Evolutionary conservation across 495 filamentous ascomycete genomes (phyloP), one percentile per base, ranked within the genome.

Genomic region (Xylaria nigripes): DNA sequence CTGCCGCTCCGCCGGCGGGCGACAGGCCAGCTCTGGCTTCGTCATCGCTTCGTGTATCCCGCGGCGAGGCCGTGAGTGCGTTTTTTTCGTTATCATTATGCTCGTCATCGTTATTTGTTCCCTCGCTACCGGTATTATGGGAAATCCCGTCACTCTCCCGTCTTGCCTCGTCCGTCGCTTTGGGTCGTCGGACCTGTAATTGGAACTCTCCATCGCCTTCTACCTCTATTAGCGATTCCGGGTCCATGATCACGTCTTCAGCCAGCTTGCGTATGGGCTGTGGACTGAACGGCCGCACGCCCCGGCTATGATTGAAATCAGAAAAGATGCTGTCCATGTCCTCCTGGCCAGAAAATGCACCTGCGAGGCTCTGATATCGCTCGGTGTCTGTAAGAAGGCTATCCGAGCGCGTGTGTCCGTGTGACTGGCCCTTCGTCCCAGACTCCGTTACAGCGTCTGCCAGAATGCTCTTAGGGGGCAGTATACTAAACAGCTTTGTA

Each of bases 381-480:
- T 69, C 68, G 24, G 44, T 56, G 54, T 62, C 72, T n/a, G 71
- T 64, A 4, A 75, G 55, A 51, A 79, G 53, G 44, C 74, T 77
- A 51, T 81, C 77, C 1, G 65, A 63, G 18, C 71, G 71, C 10
- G 57, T 55, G 25, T 74, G 69, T 8, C 50, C 52, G 2, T 48
- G 54, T 9, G 46, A 44, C 25, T 45, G 54, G n/a, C 66, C 38
- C n/a, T 64, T 64, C 3, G 32, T 21, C n/a, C 51, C 57, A 3
- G 53, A 54, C 38, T 69, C 70, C 12, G 62, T 58, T 3, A 63
- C 65, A 23, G 70, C 45, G 55, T 75, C 74, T 34, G 76, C 71
- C 1, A 82, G 68, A 50, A 82, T 82, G 60, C 72, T 76, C 59
- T 76, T 75, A 16, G 76, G 72, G 47, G 78, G 78, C 40, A 82